Evolutionary conservation across 1,284 basidiomycete species (phyloP).

Genomic region (Cystobasidium slooffiae): DNA sequence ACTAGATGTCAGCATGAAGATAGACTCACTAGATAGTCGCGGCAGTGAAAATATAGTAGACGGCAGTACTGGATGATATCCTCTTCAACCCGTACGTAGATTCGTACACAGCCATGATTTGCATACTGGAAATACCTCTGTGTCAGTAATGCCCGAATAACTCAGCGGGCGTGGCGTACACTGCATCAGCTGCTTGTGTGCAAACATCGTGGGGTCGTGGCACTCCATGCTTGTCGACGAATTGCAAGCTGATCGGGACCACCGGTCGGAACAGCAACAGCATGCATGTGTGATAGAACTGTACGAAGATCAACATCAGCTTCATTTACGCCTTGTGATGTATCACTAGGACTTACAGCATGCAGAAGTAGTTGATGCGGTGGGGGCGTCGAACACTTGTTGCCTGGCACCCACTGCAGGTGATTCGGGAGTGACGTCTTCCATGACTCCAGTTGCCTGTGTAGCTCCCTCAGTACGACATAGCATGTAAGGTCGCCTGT

Average conservation of each 20-base stretch:
- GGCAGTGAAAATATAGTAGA: slow-evolving; percentile 43
- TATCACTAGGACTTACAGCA: slow-evolving; percentile 20
- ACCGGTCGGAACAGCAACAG: slow-evolving; percentile 39
- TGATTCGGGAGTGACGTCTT: slow-evolving; percentile 24
- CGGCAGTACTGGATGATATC: slow-evolving; percentile 39
- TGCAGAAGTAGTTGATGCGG: slow-evolving; percentile 42
- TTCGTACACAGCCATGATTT: slow-evolving; percentile 42
- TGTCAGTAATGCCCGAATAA: too few species aligned
- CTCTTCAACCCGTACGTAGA: slow-evolving; percentile 32
- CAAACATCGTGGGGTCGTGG: slow-evolving; percentile 41
- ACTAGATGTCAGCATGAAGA: neutral
- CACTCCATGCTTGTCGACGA: slow-evolving; percentile 33
- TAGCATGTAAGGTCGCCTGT: slow-evolving; percentile 40
- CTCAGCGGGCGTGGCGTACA: neutral
- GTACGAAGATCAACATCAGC: neutral
- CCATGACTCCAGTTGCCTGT: slow-evolving; percentile 34
- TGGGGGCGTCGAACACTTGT: slow-evolving; percentile 23
- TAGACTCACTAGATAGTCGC: slow-evolving; percentile 41
- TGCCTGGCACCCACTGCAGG: slow-evolving; percentile 31
- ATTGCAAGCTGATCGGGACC: slow-evolving; percentile 43
- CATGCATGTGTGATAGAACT: slow-evolving; percentile 42
- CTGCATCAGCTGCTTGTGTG: slow-evolving; percentile 34
- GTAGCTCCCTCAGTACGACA: slow-evolving; percentile 33
- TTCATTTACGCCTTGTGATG: neutral
- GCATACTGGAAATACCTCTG: slow-evolving; percentile 1